Conservation (phyloP, 148 eudicot species). For the Silene latifolia region DNA sequence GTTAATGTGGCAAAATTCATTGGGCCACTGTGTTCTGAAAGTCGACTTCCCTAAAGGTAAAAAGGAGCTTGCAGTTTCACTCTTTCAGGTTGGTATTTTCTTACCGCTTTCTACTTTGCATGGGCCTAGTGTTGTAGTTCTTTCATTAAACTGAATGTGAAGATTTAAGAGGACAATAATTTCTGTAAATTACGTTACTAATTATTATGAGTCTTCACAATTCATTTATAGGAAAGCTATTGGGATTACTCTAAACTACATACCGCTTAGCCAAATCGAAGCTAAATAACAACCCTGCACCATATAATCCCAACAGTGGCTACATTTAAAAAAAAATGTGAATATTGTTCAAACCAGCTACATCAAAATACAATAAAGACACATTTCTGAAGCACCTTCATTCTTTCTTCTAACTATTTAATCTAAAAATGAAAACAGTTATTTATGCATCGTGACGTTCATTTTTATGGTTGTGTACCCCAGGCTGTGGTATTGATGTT, state of each 20-base stretch:
- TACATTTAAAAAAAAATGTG: not conserved
- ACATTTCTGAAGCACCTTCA: not conserved
- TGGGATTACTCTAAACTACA: not conserved
- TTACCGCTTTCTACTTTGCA: not conserved
- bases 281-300: not conserved
- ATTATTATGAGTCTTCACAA: not conserved
- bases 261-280: not conserved
- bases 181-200: not conserved
- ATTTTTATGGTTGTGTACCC: constrained; percentile 13
- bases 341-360: not conserved
- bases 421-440: not conserved
- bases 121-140: not conserved
- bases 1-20: constrained; percentile 97
- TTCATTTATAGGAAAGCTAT: not conserved
- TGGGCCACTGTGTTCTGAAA: constrained; percentile 92
- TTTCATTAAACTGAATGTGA: not conserved
- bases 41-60: constrained; percentile 84
- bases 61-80: constrained; percentile 96
- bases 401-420: not conserved
- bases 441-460: not conserved
- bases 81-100: constrained; percentile 78
- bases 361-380: not conserved
- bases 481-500: constrained; percentile 96
- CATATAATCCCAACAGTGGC: not conserved
- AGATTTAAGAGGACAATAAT: not conserved